Evolutionary conservation across 306 rosid species (phyloP).

Genomic region (Pterocarpus macrocarpus): DNA sequence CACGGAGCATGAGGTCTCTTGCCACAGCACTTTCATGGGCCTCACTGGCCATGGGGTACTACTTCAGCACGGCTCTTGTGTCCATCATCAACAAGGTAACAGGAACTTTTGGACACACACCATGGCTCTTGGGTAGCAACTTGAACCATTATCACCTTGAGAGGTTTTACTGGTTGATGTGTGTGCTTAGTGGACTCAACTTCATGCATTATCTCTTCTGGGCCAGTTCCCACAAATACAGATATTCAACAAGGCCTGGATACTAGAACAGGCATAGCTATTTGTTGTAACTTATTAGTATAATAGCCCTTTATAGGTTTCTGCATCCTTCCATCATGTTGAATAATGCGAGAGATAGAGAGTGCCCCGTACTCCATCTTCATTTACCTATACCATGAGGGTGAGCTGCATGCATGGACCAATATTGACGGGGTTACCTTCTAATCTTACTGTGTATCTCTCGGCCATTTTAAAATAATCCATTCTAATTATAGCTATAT

Average conservation of each 20-base stretch:
- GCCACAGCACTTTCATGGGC: slow-evolving; percentile 87
- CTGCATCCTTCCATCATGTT: background rate
- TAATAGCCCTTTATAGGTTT: background rate
- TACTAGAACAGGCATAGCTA: slow-evolving; percentile 17
- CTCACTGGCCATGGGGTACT: slow-evolving; percentile 81
- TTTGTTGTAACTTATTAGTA: slow-evolving; percentile 17
- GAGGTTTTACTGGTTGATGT: slow-evolving; percentile 85
- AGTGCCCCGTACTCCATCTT: background rate
- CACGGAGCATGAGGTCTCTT: slow-evolving; percentile 74
- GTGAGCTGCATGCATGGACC: slow-evolving; percentile 27
- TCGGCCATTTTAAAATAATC: background rate
- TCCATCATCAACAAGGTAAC: slow-evolving; percentile 62
- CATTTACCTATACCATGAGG: background rate
- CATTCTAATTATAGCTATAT: slow-evolving; percentile 12
- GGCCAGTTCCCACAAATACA: slow-evolving; percentile 69
- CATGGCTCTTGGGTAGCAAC: slow-evolving; percentile 72
- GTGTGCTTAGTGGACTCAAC: slow-evolving; percentile 70
- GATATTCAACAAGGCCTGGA: slow-evolving; percentile 38
- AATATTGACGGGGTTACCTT: slow-evolving; percentile 23
- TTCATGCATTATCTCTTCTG: slow-evolving; percentile 69
- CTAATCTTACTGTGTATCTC: background rate
- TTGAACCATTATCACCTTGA: slow-evolving; percentile 78
- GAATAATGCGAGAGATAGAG: slow-evolving; percentile 11
- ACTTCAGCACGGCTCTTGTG: slow-evolving; percentile 74
- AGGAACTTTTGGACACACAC: slow-evolving; percentile 52